Percentiles rank a stretch among this genome's conserved stretches.
Conservation (phyloP, 169 alveolate genomes). For the Plasmodium blacklocki region DNA sequence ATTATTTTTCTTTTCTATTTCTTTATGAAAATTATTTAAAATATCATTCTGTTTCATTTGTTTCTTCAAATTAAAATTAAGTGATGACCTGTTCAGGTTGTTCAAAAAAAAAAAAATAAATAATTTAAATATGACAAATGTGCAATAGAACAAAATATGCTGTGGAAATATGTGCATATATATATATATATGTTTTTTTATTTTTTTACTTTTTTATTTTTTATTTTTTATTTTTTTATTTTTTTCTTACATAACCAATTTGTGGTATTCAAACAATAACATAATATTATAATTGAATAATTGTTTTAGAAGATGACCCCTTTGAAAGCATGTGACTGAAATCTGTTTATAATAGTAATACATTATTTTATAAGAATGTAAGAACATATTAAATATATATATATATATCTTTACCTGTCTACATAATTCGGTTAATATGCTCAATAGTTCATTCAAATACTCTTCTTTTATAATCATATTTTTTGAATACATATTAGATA, state of each 20-base stretch:
- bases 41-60: constrained; percentile 27
- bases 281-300: constrained; percentile 45
- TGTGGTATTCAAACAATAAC: constrained; percentile 48
- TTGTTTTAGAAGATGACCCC: constrained; percentile 37
- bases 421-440: constrained; percentile 59
- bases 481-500: constrained; percentile 29
- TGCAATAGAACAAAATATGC: neutral
- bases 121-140: too few species aligned
- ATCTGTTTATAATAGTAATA: constrained; percentile 8
- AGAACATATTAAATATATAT: neutral
- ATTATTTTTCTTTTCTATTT: constrained; percentile 44
- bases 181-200: neutral
- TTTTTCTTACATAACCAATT: constrained; percentile 42
- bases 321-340: constrained; percentile 22
- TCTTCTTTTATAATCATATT: constrained; percentile 41
- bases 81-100: constrained; percentile 38
- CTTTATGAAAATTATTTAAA: constrained; percentile 5
- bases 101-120: neutral
- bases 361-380: neutral
- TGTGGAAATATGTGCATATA: neutral
- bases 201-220: too few species aligned
- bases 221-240: too few species aligned
- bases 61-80: constrained; percentile 49
- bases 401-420: constrained; percentile 36
- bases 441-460: constrained; percentile 20